Percentiles rank a stretch among this genome's conserved stretches.
phyloP scores from a whole-genome alignment of 371 early-diverging fungal species.

The Syncephalastrum monosporum region DNA sequence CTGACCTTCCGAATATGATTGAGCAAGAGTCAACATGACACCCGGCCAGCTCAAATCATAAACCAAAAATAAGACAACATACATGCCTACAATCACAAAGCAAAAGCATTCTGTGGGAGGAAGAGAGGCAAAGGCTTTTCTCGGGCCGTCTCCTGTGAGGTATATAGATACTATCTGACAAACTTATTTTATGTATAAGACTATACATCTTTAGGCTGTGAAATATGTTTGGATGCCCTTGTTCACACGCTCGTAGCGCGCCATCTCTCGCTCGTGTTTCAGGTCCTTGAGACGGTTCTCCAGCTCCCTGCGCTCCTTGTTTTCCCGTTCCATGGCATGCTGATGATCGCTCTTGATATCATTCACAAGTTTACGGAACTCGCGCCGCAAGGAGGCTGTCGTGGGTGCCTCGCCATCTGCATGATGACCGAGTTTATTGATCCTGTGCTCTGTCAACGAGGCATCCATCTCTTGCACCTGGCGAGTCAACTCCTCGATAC shows the following conservation, averaged over 20 bases:
- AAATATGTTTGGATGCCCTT: constrained; percentile 49
- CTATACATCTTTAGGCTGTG: neutral
- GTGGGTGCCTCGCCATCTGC: constrained; percentile 22
- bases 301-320: constrained; percentile 49
- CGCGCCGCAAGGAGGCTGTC: constrained; percentile 58
- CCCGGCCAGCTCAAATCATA: no score
- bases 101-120: no score
- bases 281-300: constrained; percentile 54
- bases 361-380: constrained; percentile 58
- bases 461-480: constrained; percentile 36
- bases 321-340: constrained; percentile 48
- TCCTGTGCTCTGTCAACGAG: constrained; percentile 35
- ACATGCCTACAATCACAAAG: no score
- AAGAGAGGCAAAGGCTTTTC: no score
- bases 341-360: constrained; percentile 59
- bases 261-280: constrained; percentile 54
- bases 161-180: no score
- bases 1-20: no score
- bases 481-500: constrained; percentile 33
- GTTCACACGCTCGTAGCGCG: constrained; percentile 47
- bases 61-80: no score
- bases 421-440: constrained; percentile 29
- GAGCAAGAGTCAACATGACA: no score
- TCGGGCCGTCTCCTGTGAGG: no score
- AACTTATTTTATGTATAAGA: no score